Base-by-base conservation (phyloP, 441 rosid genomes). In the Sinapis alba region DNA sequence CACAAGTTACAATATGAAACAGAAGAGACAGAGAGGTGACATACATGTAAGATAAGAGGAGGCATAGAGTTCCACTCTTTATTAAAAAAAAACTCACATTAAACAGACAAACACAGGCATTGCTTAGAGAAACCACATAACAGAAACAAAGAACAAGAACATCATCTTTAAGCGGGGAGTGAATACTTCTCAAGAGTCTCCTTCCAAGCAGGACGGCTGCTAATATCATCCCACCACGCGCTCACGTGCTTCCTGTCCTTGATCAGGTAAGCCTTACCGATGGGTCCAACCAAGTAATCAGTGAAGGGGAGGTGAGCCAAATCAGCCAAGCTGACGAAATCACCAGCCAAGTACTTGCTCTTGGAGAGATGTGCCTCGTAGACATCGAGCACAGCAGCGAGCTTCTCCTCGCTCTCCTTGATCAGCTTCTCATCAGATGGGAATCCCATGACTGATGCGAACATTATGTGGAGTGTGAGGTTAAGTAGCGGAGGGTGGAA, bases 181-280 rank as follows among this genome's bases (percentile, higher is more conserved):
- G 79, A 75, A 3, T 60, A 80, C 82, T 68, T 63, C 43, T 50
- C 81, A 70, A 77, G 65, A 6, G 80, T 76, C 66, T 88, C 87
- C 82, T 85, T 81, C 92, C 89, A 87, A 8, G 95, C 85, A 16
- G 90, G 87, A 61, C 97, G 85, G 81, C 8, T 79, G 18, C 89
- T 85, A 69, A 92, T 92, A n/a, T 81, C 81, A 30, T 90, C 88
- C 96, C 94, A 90, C 97, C 95, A 92, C 0, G 83, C 86, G 34
- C 86, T 90, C 59, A 87, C 91, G 28, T 85, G 83, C 61, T 81
- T 75, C 79, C 87, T 77, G 56, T 81, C 82, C n/a, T 62, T 60
- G 73, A 80, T 80, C 80, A 80, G 0, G 66, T 81, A 51, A 69
- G 78, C 70, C 30, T 81, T 80, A 10, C 72, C 78, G 36, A 81